Evolutionary conservation across 768 basidiomycete species (phyloP).

Genomic region (Termitomyces sp.): DNA sequence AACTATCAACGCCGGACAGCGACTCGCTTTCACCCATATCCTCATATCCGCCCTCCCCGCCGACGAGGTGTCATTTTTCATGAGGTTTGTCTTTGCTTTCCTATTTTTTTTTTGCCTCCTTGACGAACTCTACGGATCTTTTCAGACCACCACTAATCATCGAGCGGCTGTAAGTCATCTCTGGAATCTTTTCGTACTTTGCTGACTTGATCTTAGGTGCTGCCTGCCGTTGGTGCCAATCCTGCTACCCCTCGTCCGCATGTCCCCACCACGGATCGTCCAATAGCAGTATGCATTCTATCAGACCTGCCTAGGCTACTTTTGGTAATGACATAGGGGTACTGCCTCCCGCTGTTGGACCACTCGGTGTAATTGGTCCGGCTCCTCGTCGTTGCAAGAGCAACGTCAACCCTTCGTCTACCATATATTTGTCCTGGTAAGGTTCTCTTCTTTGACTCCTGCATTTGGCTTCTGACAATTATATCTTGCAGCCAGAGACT

Average conservation of each 20-base stretch:
- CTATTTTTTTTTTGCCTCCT: neutral
- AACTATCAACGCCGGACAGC: slow-evolving; percentile 3
- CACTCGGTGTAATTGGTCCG: too few species aligned
- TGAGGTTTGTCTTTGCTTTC: neutral
- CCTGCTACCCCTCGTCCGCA: neutral
- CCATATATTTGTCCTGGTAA: neutral
- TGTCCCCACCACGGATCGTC: too few species aligned
- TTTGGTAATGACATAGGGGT: neutral
- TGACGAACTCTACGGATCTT: neutral
- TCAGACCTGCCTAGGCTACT: too few species aligned
- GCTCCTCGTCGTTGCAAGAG: too few species aligned
- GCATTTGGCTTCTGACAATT: neutral
- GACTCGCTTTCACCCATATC: slow-evolving; percentile 9
- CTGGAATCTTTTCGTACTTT: too few species aligned
- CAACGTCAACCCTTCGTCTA: neutral
- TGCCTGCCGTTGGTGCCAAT: neutral
- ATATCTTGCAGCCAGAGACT: neutral
- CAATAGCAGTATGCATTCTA: neutral
- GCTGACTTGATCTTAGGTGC: neutral
- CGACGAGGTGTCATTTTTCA: neutral
- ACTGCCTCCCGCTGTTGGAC: too few species aligned
- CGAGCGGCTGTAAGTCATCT: neutral
- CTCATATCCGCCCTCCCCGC: neutral
- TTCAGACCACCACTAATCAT: neutral
- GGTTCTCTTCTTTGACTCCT: neutral